Percentiles rank a stretch among this genome's conserved stretches.
These are phyloP conservation scores for Candida buenavistaensis DNA, from an alignment of 1,139 yeast genomes.

Conservation along the genomic window DNA sequence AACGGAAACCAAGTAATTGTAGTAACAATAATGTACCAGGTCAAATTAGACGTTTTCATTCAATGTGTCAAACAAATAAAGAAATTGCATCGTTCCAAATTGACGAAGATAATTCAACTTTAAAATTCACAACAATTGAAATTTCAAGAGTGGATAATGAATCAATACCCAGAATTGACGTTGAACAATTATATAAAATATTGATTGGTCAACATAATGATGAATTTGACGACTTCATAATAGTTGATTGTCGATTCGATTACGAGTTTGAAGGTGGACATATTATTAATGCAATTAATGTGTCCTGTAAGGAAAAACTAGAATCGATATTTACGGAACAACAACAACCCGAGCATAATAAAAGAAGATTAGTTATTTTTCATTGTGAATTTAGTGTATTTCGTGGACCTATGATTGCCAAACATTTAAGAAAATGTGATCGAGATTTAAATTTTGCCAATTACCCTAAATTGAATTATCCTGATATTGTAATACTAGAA, in stretches of 20 bases:
- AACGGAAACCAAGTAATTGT: conserved; percentile 8
- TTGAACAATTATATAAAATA: conserved; percentile 61
- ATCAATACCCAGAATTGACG: conserved; percentile 72
- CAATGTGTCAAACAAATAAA: conserved; percentile 56
- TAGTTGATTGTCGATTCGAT: conserved; percentile 88
- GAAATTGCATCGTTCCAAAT: conserved; percentile 31
- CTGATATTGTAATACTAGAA: conserved; percentile 82
- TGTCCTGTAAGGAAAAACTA: conserved; percentile 67
- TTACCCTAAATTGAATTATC: conserved; percentile 81
- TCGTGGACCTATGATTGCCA: conserved; percentile 91
- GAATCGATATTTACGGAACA: conserved; percentile 43
- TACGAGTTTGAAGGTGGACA: conserved; percentile 95
- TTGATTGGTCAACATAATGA: conserved; percentile 55
- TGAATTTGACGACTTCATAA: conserved; percentile 57
- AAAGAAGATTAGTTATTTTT: conserved; percentile 60
- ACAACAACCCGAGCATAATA: conserved; percentile 16
- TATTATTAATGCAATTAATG: conserved; percentile 76
- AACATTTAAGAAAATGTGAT: conserved; percentile 81
- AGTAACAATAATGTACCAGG: background rate
- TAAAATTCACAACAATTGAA: conserved; percentile 40
- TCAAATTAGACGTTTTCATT: conserved; percentile 58
- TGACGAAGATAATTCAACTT: conserved; percentile 38
- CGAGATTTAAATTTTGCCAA: conserved; percentile 67
- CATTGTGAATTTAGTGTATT: conserved; percentile 94
- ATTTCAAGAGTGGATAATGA: conserved; percentile 53